Conservation (phyloP, 495 filamentous ascomycete genomes). For the Glarea lozoyensis region DNA sequence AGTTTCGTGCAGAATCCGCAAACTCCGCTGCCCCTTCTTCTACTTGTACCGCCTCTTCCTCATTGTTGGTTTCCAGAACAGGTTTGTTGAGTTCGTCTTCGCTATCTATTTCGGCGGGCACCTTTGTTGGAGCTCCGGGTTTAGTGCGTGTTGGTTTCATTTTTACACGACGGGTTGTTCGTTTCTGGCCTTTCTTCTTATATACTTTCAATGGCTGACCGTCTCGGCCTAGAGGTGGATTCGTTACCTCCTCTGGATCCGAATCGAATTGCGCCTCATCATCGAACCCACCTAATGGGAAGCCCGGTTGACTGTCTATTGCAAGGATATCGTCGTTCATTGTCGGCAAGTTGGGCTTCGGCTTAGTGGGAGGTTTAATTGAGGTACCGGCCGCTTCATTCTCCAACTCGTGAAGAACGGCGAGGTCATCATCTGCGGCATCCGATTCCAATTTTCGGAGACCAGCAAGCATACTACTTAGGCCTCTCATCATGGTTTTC, state of each 20-base stretch:
- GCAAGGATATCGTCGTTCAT: conserved; percentile 34
- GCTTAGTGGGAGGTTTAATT: conserved; percentile 11
- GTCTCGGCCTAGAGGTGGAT: conserved; percentile 21
- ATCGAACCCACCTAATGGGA: conserved; percentile 55
- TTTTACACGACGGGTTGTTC: conserved; percentile 68
- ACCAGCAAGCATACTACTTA: conserved; percentile 72
- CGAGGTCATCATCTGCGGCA: conserved; percentile 65
- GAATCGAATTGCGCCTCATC: conserved; percentile 41
- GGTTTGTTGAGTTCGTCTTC: conserved; percentile 22
- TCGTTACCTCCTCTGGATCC: conserved; percentile 27
- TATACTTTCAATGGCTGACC: conserved; percentile 51
- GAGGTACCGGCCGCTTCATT: conserved; percentile 28
- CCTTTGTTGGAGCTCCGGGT: conserved; percentile 18
- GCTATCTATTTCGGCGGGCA: conserved; percentile 5
- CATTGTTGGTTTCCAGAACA: conserved; percentile 1
- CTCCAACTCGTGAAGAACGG: conserved; percentile 76
- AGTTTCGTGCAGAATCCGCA: conserved; percentile 23
- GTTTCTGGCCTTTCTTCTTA: conserved; percentile 92
- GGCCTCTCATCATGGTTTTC: conserved; percentile 58
- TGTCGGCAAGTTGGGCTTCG: conserved; percentile 8
- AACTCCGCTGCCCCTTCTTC: conserved; percentile 18
- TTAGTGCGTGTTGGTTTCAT: conserved; percentile 47
- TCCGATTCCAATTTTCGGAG: conserved; percentile 76
- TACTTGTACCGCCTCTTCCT: conserved; percentile 29
- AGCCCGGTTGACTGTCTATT: conserved; percentile 51